A percentile compares a stretch with the other conserved stretches of the same genome.
Conservation (phyloP, 768 basidiomycete species). For the Suillus paluster region DNA sequence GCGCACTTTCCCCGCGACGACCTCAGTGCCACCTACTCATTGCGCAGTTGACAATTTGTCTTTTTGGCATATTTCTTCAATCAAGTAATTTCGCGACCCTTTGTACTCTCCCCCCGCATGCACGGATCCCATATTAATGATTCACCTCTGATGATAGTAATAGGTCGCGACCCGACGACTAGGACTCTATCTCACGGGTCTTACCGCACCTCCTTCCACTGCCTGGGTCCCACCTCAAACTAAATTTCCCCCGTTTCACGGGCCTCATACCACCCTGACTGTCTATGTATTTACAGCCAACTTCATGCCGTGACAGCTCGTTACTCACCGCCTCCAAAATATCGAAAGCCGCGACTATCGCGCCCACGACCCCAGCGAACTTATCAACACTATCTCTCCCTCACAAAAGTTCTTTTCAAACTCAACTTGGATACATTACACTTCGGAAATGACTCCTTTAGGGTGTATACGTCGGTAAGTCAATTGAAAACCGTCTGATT, state of each 20-base stretch:
- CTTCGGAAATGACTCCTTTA: neutral
- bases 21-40: neutral
- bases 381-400: neutral
- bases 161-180: neutral
- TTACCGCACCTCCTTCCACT: neutral
- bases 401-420: neutral
- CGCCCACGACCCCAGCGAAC: neutral
- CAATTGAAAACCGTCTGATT: neutral
- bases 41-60: conserved; percentile 6
- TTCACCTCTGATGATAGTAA: neutral
- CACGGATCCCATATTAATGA: neutral
- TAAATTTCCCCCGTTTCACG: conserved; percentile 1
- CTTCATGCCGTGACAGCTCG: neutral
- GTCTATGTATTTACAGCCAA: neutral
- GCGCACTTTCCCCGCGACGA: neutral
- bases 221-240: neutral
- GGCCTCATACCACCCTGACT: neutral
- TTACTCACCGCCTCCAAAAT: neutral
- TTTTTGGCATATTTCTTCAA: neutral
- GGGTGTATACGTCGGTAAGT: neutral
- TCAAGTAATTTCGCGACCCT: neutral
- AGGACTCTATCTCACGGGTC: neutral
- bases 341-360: neutral
- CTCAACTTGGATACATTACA: conserved; percentile 4
- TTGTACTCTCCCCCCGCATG: neutral